Evolutionary conservation across 352 stramenopile species (phyloP).

Genomic region (Phytophthora pluvialis): DNA sequence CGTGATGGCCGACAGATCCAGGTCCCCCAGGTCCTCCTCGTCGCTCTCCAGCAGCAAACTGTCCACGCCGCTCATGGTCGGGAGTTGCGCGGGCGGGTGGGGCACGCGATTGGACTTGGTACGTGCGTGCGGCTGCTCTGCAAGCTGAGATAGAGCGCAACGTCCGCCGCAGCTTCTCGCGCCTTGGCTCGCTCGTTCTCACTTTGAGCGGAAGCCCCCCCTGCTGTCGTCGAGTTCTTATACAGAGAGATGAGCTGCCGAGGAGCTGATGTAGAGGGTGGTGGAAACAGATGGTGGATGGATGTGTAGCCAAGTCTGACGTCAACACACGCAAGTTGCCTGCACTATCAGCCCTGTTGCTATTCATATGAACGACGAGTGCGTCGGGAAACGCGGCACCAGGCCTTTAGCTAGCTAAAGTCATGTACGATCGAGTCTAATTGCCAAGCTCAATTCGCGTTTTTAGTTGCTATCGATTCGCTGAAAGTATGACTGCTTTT

Average conservation of each 20-base stretch:
- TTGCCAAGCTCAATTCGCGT: no score
- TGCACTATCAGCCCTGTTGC: neutral
- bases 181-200: conserved; percentile 24
- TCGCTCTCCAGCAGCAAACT: conserved; percentile 73
- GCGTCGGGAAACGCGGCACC: no score
- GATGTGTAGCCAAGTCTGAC: conserved; percentile 12
- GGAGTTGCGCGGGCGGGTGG: conserved; percentile 1
- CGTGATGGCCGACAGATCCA: conserved; percentile 71
- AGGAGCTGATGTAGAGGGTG: conserved; percentile 19
- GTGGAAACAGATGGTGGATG: neutral
- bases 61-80: conserved; percentile 57
- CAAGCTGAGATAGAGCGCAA: conserved; percentile 7
- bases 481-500: no score
- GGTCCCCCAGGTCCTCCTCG: conserved; percentile 66
- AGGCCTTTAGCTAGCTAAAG: no score
- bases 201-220: conserved; percentile 18
- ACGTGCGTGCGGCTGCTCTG: conserved; percentile 1
- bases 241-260: conserved; percentile 20
- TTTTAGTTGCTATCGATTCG: no score
- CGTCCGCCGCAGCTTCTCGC: neutral
- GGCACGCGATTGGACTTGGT: conserved; percentile 1
- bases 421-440: no score
- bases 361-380: neutral
- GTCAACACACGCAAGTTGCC: neutral
- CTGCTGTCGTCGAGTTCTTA: conserved; percentile 15